Evolutionary conservation across 2,329 filamentous ascomycete species (phyloP).

Genomic region (Colletotrichum spinosum): DNA sequence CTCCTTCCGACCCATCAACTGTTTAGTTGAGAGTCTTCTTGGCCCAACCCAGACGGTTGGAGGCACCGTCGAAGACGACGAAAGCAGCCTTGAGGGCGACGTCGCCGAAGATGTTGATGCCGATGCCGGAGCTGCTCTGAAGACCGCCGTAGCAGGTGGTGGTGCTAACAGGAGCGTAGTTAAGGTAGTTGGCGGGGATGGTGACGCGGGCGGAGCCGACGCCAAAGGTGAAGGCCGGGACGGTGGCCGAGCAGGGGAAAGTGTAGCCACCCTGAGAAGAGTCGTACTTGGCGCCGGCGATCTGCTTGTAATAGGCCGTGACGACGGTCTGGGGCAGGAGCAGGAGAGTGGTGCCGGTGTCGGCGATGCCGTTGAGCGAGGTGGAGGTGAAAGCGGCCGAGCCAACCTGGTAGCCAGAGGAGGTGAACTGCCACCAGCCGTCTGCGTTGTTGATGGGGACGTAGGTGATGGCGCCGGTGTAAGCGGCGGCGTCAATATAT

Average conservation of each 20-base stretch:
- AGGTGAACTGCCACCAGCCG: constrained; percentile 73
- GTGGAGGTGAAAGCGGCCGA: constrained; percentile 32
- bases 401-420: constrained; percentile 39
- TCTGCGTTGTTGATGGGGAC: constrained; percentile 63
- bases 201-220: constrained; percentile 56
- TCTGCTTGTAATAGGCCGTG: constrained; percentile 41
- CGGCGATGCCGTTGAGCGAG: constrained; percentile 39
- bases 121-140: constrained; percentile 51
- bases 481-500: constrained; percentile 66
- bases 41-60: constrained; percentile 54
- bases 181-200: constrained; percentile 56
- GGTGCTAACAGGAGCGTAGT: constrained; percentile 56
- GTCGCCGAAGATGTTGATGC: constrained; percentile 70
- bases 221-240: constrained; percentile 58
- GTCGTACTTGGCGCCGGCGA: constrained; percentile 40
- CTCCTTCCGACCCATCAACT: background rate
- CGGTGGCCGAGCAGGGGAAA: constrained; percentile 56
- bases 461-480: constrained; percentile 69
- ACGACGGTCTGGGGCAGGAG: constrained; percentile 41
- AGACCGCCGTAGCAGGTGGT: constrained; percentile 69
- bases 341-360: constrained; percentile 46
- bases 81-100: constrained; percentile 73
- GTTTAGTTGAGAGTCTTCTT: constrained; percentile 38
- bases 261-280: constrained; percentile 44
- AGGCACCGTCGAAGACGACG: constrained; percentile 64